Conservation (phyloP, 1,139 yeast genomes). For the Lodderomyces orthopsilosis region DNA sequence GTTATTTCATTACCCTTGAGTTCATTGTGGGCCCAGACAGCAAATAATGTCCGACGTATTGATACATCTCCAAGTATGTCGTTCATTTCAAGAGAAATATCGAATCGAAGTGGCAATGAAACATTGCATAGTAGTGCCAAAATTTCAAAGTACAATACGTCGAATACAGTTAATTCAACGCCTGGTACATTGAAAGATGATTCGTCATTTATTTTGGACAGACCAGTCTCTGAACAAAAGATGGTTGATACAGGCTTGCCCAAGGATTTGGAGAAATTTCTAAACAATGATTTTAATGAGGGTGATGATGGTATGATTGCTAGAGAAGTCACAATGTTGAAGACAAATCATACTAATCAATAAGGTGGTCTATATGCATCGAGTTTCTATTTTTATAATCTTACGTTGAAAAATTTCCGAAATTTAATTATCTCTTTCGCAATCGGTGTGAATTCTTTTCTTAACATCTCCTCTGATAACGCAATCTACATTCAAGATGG, state of each 20-base stretch:
- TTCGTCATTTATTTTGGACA: conserved; percentile 6
- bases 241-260: conserved; percentile 12
- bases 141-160: conserved; percentile 8
- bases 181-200: conserved; percentile 11
- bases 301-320: conserved; percentile 10
- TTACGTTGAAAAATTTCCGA: background rate
- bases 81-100: conserved; percentile 17
- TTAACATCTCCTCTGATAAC: background rate
- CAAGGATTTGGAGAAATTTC: conserved; percentile 13
- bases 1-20: conserved; percentile 77
- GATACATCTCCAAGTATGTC: conserved; percentile 19
- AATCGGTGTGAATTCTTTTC: background rate
- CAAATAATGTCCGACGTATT: conserved; percentile 32
- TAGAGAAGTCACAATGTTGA: conserved; percentile 10
- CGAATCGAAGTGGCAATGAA: conserved; percentile 8
- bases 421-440: background rate
- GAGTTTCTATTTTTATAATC: background rate
- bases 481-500: conserved; percentile 25
- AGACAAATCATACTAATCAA: background rate
- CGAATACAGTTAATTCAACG: conserved; percentile 2
- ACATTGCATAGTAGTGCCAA: conserved; percentile 9
- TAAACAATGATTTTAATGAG: conserved; percentile 7
- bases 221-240: background rate
- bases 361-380: background rate
- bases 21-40: conserved; percentile 81